phyloP scores from a whole-genome alignment of 1,139 yeast genomes.

The Candida sp. region DNA sequence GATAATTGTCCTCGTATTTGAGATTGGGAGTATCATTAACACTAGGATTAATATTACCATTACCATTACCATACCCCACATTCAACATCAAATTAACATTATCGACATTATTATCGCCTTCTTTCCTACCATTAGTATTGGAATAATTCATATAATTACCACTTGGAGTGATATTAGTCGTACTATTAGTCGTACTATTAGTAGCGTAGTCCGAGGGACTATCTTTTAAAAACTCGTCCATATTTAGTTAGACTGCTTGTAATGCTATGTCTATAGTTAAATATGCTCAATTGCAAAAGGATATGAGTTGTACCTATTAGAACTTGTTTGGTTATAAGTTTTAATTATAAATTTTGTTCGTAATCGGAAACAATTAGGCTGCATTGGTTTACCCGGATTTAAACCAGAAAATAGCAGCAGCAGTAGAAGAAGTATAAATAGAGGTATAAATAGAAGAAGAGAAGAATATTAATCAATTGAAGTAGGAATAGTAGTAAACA shows the following conservation, averaged over 20 bases:
- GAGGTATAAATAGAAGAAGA: no score
- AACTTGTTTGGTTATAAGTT: no score
- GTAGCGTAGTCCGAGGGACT: constrained; percentile 28
- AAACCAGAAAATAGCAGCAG: no score
- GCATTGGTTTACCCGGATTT: no score
- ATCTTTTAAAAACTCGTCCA: constrained; percentile 38
- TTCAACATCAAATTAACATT: constrained; percentile 5
- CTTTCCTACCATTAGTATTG: constrained; percentile 1
- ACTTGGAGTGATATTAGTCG: constrained; percentile 8
- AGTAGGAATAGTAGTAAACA: no score
- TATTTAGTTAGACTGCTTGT: constrained; percentile 6
- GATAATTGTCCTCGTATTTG: constrained; percentile 3
- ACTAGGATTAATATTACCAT: background rate
- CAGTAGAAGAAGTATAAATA: no score
- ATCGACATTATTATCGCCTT: background rate
- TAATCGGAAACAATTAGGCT: no score
- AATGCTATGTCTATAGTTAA: background rate
- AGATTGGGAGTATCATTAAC: background rate
- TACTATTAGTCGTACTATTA: constrained; percentile 4
- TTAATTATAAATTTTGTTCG: no score
- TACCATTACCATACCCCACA: constrained; percentile 2
- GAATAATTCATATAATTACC: constrained; percentile 4
- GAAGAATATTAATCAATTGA: no score
- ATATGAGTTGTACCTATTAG: no score
- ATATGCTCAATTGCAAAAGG: background rate